Base-by-base conservation (phyloP, 768 basidiomycete genomes). In the Coprinopsis cinerea region DNA sequence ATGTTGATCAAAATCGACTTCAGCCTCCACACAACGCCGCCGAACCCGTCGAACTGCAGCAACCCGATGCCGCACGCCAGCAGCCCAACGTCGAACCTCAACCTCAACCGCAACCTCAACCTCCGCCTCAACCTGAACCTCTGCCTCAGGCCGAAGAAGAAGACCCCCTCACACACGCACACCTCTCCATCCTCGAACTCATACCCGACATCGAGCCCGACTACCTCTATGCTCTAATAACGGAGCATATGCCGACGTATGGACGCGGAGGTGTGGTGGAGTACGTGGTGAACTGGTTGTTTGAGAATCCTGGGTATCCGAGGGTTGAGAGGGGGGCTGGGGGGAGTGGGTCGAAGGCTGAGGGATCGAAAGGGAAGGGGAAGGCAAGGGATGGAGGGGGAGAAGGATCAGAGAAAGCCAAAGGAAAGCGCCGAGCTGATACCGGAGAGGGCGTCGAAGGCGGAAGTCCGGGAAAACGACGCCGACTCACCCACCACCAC, bases 251-350 rank as follows among this genome's bases (percentile, higher is more conserved):
- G 10, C 41, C 41, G 41, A 43, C 41, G 22, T 43, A 43, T 25
- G 41, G 41, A 23, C 4, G 11, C 9, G 17, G 9, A 4, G 9
- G 18, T 5, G 41, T 43, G 22, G 41, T 43, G 4, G 41, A 43
- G 17, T 43, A 9, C 23, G 23, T 43, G 18, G 18, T 43, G 9
- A 10, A 26, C 4, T 7, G 4, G 7, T 9, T 43, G 23, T 24
- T 43, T 43, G 41, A 25, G 41, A 25, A 43, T 34, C 9, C 9
- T 20, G 41, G 41, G 23, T 43, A 43, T 24, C 41, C 41, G 41
- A 43, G 37, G 18, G 37, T 17, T 40, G 37, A 10, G 37, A 40
- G 18, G 30, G 30, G 30, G 30, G 30, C 30, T 32, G 30, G 30
- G 9, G 30, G 30, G 37, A 39, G 37, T 39, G 18, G 18, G 18